These are phyloP conservation scores for Biscogniauxia mediterranea DNA, from an alignment of 2,329 filamentous ascomycete genomes.

Conservation along the genomic window DNA sequence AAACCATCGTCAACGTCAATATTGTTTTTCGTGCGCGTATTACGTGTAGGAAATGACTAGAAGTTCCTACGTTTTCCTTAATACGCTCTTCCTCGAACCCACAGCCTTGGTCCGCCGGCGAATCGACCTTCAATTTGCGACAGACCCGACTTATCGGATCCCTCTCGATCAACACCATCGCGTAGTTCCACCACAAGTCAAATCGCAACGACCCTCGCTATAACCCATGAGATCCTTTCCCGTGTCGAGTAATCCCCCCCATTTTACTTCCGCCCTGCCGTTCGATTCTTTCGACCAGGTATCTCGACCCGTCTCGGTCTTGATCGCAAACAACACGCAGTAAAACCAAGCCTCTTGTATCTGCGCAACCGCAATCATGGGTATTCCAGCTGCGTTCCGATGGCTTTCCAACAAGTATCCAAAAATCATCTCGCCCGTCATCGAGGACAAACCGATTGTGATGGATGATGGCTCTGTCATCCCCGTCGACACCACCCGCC, in stretches of 20 bases:
- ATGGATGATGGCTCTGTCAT: conserved; percentile 79
- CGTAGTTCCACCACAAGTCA: background rate
- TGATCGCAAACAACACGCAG: background rate
- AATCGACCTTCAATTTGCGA: background rate
- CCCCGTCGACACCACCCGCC: conserved; percentile 77
- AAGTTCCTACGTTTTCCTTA: background rate
- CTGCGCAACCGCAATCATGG: conserved; percentile 57
- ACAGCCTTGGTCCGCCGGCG: background rate
- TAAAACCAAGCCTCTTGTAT: background rate
- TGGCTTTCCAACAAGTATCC: conserved; percentile 97
- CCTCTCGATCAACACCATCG: too few relatives aligned
- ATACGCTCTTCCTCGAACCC: background rate
- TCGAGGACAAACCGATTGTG: conserved; percentile 78
- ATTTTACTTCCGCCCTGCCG: background rate
- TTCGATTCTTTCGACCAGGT: background rate
- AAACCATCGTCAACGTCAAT: too few relatives aligned
- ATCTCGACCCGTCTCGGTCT: background rate
- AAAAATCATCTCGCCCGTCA: conserved; percentile 90
- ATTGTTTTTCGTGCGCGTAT: background rate
- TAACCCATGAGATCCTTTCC: background rate
- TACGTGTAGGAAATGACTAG: background rate
- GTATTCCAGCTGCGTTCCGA: conserved; percentile 91
- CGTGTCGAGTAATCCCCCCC: background rate
- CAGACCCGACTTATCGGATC: background rate
- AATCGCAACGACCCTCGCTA: background rate